Evolutionary conservation across 2,329 filamentous ascomycete species (phyloP), one percentile per base, ranked within the genome.

Genomic region (Diaporthe amygdali): DNA sequence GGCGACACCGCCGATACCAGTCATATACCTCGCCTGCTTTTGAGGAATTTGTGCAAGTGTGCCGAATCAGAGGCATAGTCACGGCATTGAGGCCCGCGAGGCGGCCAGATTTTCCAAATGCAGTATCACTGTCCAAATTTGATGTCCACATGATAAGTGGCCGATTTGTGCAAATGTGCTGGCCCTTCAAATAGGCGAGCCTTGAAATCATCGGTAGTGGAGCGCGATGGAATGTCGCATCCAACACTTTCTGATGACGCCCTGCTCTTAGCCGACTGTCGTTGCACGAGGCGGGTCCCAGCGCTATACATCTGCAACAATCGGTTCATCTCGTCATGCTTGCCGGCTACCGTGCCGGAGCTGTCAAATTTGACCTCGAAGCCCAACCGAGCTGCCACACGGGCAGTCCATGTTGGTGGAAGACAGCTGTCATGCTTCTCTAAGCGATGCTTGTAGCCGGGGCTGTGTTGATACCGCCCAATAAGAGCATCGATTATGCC

Each of bases 331-430:
- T 37, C 15, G 52, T 66, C 41, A 59, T 61, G 37, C 44, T 69
- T 51, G 68, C 66, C 66, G 66, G 52, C 46, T 67, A 20, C 71
- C 71, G 71, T 67, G 22, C 71, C 71, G 71, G 44, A 63, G 47
- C 68, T 67, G 71, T 69, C 37, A 46, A 61, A 47, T 55, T 66
- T 59, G 34, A 49, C 27, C n/a, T 63, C 32, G 14, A 67, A 47
- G 52, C 69, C 71, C n/a, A 30, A 52, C 30, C 61, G 32, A 63
- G 34, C 59, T 68, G 41, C 44, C 56, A 27, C 34, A 46, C 41
- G 54, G 52, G 66, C 51, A 64, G 37, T 63, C 52, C 68, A 47
- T 61, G 32, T 66, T 49, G 56, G 37, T 63, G 68, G n/a, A 70
- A 56, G 37, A 25, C 69, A 47, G 10, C 46, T 59, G 27, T 51